Evolutionary conservation across 108 stramenopile species (phyloP), one percentile per base, ranked within the genome.

Genomic region (Cyclotella sp.): DNA sequence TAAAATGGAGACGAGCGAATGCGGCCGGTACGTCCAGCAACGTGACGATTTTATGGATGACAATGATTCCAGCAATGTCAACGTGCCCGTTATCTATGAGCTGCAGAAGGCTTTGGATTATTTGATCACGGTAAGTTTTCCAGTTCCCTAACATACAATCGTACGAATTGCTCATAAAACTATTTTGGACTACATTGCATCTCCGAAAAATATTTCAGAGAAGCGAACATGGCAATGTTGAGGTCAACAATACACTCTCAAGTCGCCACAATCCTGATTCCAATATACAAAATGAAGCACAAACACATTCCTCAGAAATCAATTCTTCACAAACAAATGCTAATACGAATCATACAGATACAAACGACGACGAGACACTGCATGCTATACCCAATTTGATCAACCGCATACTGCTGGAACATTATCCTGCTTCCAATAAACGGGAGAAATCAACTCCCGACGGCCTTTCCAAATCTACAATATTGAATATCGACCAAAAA

Each of bases 311-410:
- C 52, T 19, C 15, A 19, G 7, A 19, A 12, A 19, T 7, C 9
- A 53, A 55, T 24, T 22, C 6, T 2, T 34, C n/a, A 55, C 7
- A 61, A 34, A 15, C 60, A 61, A 61, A 49, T n/a, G 3, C 47
- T 1, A 27, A 14, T 13, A 3, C 40, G 41, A 21, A 21, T n/a
- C 41, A n/a, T 27, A 30, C 2, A 18, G 53, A 70, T 55, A 59
- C 39, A 4, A 24, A 22, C 21, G 9, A 75, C 9, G 61, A 77
- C n/a, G 41, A 49, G n/a, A 24, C 30, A 63, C 45, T 55, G 9
- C 44, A 55, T 41, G 41, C 52, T 47, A 77, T 77, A 52, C 77
- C 77, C 19, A 70, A 77, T 55, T 44, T 77, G 46, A 51, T 77
- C 69, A 77, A 77, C 55, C 64, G 57, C 1, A 63, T 65, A 44